Evolutionary conservation across 1,284 basidiomycete genomes (phyloP), one percentile per base, ranked within the genome.

Genomic region (Tilletia setariae): DNA sequence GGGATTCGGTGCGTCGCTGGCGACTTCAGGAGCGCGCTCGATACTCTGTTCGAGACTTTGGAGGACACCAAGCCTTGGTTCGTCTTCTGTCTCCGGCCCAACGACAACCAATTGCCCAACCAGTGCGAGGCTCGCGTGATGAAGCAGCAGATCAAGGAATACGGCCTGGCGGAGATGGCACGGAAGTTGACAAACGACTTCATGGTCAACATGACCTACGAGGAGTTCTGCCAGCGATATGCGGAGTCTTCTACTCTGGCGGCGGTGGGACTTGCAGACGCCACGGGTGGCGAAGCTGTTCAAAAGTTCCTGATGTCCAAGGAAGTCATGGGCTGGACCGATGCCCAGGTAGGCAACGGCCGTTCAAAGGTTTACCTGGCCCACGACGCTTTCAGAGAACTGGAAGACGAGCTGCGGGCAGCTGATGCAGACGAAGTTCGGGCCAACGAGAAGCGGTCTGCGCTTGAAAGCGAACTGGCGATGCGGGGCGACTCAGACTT

Each of bases 11-110:
- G 92, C 75, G 88, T 96, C 2, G 89, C 91, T 1, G 93, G 94
- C 67, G 91, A 94, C 83, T 94, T 96, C 85, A 88, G 89, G 72
- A 84, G 88, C 0, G 91, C 93, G 0, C 84, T 97, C 42, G 90
- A 92, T 76, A 90, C 89, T 0, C 86, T 98, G 4, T 91, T 97
- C 76, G 89, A 92, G 73, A 94, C 93, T 0, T 86, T 98, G 23
- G 89, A 91, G 67, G 94, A 96, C 74, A 90, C 92, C 15, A 92
- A 96, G 84, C 85, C 89, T 1, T 98, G 94, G 94, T 91, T 90
- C 78, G 87, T 96, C 4, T 91, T 96, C 83, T 96, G 93, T 79
- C 83, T 98, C 73, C 93, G 92, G 76, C 93, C 94, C 11, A 98
- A 98, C 81, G 94, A 97, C 84, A 90, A 91, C 21, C 93, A 96